phyloP scores from a whole-genome alignment of 805 yeast species.

The Wickerhamomyces alni region DNA sequence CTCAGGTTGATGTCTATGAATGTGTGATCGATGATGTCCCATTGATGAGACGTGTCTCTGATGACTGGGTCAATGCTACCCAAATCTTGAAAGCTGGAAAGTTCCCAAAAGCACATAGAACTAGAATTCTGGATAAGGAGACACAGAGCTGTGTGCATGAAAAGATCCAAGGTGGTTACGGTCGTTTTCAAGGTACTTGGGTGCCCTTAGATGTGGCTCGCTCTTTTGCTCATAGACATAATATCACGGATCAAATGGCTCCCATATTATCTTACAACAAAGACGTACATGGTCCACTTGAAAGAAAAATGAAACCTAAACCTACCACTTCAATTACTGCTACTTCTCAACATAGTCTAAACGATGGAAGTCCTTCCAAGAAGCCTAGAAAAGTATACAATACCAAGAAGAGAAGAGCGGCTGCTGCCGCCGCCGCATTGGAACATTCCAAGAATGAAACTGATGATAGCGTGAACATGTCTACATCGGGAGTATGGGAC shows the following conservation, averaged over 20 bases:
- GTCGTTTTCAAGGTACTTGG: slow-evolving; percentile 85
- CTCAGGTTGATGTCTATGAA: slow-evolving; percentile 24
- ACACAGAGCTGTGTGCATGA: slow-evolving; percentile 65
- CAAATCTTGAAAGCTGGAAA: slow-evolving; percentile 75
- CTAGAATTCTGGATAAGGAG: slow-evolving; percentile 69
- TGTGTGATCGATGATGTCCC: slow-evolving; percentile 21
- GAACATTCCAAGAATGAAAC: not conserved
- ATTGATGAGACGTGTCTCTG: slow-evolving; percentile 81
- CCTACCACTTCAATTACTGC: slow-evolving; percentile 6
- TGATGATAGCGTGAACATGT: not conserved
- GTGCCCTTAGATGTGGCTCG: slow-evolving; percentile 65
- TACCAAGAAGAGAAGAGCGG: slow-evolving; percentile 20
- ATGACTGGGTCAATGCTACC: slow-evolving; percentile 91
- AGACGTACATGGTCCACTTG: slow-evolving; percentile 39
- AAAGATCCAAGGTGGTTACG: slow-evolving; percentile 82
- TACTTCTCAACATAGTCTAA: slow-evolving; percentile 9
- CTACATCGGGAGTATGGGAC: not conserved
- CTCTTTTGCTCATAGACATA: slow-evolving; percentile 46
- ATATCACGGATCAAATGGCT: slow-evolving; percentile 43
- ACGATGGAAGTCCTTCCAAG: slow-evolving; percentile 12
- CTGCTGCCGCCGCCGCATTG: slow-evolving; percentile 20
- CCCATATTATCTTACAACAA: slow-evolving; percentile 50
- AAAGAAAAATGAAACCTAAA: slow-evolving; percentile 30
- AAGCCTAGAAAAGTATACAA: slow-evolving; percentile 18
- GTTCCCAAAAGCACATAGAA: slow-evolving; percentile 73